Conservation (phyloP, 768 basidiomycete species). For the Mycena amicta region DNA sequence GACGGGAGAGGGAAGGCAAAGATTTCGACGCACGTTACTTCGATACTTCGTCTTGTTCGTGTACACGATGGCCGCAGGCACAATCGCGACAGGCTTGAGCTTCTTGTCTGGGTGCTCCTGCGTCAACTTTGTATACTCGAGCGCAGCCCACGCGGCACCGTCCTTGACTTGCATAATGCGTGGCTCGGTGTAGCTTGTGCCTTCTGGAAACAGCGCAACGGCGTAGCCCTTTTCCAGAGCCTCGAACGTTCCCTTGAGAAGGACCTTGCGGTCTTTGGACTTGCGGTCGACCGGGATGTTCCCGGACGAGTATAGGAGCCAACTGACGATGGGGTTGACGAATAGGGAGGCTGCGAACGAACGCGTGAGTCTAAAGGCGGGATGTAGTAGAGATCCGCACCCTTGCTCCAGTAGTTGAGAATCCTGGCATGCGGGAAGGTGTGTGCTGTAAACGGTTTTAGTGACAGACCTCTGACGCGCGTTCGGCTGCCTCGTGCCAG, state of each 20-base stretch:
- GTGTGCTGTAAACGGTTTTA: conserved; percentile 52
- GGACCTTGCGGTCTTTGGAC: conserved; percentile 84
- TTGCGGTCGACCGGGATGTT: conserved; percentile 97
- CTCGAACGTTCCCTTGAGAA: conserved; percentile 90
- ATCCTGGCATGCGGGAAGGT: conserved; percentile 81
- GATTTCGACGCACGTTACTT: conserved; percentile 65
- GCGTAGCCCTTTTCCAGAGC: conserved; percentile 77
- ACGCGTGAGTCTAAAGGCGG: background rate
- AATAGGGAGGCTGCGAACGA: conserved; percentile 68
- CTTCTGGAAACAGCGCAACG: conserved; percentile 94
- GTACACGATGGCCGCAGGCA: conserved; percentile 91
- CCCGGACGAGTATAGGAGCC: conserved; percentile 85
- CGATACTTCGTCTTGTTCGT: conserved; percentile 96
- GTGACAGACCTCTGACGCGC: background rate
- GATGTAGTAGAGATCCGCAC: conserved; percentile 36
- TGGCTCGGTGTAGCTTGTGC: conserved; percentile 92
- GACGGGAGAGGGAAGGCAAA: conserved; percentile 23
- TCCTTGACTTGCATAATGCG: conserved; percentile 92
- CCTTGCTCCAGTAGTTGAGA: conserved; percentile 95
- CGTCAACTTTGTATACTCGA: conserved; percentile 88
- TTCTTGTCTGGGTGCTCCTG: conserved; percentile 53
- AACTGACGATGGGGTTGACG: conserved; percentile 70
- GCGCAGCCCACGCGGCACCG: conserved; percentile 91
- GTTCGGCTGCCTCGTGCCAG: background rate
- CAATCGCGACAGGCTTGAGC: conserved; percentile 55